Evolutionary conservation across 176 grass and related monocot genomes (phyloP).

Genomic region (Canna indica): DNA sequence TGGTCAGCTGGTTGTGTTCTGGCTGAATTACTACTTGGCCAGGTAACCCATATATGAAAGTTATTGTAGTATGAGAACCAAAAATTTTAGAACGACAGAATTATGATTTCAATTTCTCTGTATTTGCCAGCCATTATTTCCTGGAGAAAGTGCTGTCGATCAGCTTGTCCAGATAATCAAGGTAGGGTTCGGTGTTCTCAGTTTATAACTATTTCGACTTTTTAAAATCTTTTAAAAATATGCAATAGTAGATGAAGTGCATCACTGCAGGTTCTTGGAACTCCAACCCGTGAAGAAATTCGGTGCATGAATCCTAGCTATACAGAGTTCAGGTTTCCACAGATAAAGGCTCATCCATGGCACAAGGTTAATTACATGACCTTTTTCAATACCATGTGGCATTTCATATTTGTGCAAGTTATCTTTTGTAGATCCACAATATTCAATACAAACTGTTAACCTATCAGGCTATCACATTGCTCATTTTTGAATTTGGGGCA

Average conservation of each 20-base stretch:
- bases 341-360: slow-evolving; percentile 98
- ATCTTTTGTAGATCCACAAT: not conserved
- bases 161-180: slow-evolving; percentile 22
- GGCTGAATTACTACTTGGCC: slow-evolving; percentile 22
- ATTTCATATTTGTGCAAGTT: not conserved
- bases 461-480: not conserved
- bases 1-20: slow-evolving; percentile 25
- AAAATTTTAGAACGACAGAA: not conserved
- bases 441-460: too few species aligned
- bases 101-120: not conserved
- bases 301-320: slow-evolving; percentile 97
- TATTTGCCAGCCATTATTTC: slow-evolving; percentile 18
- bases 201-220: not conserved
- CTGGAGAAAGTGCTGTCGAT: slow-evolving; percentile 15
- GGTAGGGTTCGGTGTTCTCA: not conserved
- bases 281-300: slow-evolving; percentile 97
- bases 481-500: not conserved
- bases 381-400: not conserved
- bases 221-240: not conserved
- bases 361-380: slow-evolving; percentile 52
- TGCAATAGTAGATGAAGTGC: not conserved
- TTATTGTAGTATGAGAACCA: not conserved
- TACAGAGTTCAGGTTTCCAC: slow-evolving; percentile 87
- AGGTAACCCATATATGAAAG: not conserved
- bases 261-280: slow-evolving; percentile 52